A percentile compares a stretch with the other conserved stretches of the same genome.
Evolutionary conservation across 352 stramenopile species (phyloP).

Genomic region (Peronospora tabacina): DNA sequence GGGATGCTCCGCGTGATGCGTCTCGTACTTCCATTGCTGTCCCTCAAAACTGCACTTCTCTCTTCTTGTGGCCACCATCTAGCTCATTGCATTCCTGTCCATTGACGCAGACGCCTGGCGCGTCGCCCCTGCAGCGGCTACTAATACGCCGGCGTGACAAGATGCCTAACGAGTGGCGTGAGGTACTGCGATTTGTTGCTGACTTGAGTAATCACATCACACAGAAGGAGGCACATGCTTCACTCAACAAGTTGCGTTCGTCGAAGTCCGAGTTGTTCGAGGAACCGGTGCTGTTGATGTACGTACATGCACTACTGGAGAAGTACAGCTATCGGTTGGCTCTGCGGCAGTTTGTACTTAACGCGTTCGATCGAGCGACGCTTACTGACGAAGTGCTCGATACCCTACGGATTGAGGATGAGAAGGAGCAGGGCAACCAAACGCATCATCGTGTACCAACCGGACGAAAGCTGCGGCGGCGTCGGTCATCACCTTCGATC

Average conservation of each 20-base stretch:
- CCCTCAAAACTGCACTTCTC: conserved; percentile 65
- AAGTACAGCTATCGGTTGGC: conserved; percentile 83
- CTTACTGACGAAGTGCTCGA: conserved; percentile 77
- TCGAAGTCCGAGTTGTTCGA: conserved; percentile 74
- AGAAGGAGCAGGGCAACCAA: conserved; percentile 39
- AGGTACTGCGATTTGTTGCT: conserved; percentile 68
- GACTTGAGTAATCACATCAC: conserved; percentile 87
- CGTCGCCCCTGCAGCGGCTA: conserved; percentile 53
- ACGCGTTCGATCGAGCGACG: conserved; percentile 65
- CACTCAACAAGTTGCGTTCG: conserved; percentile 72
- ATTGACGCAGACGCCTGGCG: conserved; percentile 52
- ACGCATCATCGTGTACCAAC: conserved; percentile 40
- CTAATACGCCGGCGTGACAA: conserved; percentile 42
- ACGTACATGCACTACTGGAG: conserved; percentile 74
- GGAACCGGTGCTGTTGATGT: conserved; percentile 73
- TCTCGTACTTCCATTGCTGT: conserved; percentile 71
- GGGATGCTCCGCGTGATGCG: conserved; percentile 62
- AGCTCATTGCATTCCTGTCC: conserved; percentile 24
- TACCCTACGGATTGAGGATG: conserved; percentile 40
- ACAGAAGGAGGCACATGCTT: conserved; percentile 82
- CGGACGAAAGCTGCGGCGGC: conserved; percentile 45
- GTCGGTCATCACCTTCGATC: conserved; percentile 79
- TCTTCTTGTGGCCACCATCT: conserved; percentile 71
- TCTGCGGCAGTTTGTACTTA: conserved; percentile 80
- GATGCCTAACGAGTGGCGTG: conserved; percentile 64